A percentile compares a stretch with the other conserved stretches of the same genome.
phyloP scores from a whole-genome alignment of 768 basidiomycete genomes.

The Suillus sp. region DNA sequence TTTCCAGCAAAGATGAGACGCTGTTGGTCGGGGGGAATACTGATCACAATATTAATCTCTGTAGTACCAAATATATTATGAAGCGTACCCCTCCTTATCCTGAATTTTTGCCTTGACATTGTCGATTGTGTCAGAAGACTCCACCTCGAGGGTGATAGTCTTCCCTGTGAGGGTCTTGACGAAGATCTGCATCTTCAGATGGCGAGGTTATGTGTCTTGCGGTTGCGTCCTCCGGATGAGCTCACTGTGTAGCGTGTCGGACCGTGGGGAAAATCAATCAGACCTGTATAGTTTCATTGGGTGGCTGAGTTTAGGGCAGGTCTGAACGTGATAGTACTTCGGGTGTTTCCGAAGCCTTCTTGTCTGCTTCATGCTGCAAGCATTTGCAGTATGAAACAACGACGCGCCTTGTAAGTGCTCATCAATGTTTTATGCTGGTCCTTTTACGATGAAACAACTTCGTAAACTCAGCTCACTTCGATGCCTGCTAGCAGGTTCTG shows the following conservation, averaged over 20 bases:
- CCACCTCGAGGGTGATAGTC: conserved; percentile 99
- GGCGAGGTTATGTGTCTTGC: conserved; percentile 3
- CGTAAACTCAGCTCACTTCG: conserved; percentile 71
- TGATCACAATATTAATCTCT: conserved; percentile 28
- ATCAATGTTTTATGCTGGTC: neutral
- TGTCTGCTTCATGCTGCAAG: neutral
- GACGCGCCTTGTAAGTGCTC: conserved; percentile 9
- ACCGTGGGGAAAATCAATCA: conserved; percentile 22
- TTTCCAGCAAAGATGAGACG: conserved; percentile 97
- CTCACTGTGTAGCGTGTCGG: conserved; percentile 15
- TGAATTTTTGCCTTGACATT: conserved; percentile 88
- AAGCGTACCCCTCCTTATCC: conserved; percentile 70
- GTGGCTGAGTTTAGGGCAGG: conserved; percentile 36
- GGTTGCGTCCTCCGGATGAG: conserved; percentile 7
- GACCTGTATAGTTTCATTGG: conserved; percentile 34
- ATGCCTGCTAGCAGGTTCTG: conserved; percentile 48
- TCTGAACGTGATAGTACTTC: conserved; percentile 7
- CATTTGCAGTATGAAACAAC: neutral
- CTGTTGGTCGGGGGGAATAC: conserved; percentile 94
- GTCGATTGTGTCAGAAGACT: conserved; percentile 95
- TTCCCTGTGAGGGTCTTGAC: conserved; percentile 92
- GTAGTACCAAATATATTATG: conserved; percentile 53
- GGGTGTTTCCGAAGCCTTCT: conserved; percentile 10
- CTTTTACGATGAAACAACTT: conserved; percentile 33
- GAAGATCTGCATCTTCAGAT: conserved; percentile 64